These are phyloP conservation scores for Malassezia brasiliensis DNA, from an alignment of 1,284 basidiomycete species.

Conservation along the genomic window DNA sequence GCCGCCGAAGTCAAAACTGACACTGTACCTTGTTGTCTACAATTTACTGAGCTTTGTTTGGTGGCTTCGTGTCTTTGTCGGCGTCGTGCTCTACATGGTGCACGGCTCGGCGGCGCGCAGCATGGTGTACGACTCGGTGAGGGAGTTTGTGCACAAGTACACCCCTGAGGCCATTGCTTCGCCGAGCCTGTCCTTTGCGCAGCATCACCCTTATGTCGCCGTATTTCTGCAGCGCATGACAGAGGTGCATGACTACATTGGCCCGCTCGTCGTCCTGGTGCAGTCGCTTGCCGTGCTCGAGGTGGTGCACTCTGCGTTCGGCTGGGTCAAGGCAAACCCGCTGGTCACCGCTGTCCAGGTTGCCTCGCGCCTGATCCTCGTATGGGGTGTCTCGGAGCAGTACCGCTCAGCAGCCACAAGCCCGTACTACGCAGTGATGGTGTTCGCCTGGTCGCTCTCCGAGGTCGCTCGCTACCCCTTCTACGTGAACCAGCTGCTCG, in stretches of 20 bases:
- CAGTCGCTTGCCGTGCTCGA: slow-evolving; percentile 39
- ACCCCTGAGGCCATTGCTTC: slow-evolving; percentile 26
- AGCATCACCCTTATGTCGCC: slow-evolving; percentile 23
- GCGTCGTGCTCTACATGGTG: slow-evolving; percentile 5
- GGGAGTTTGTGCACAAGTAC: slow-evolving; percentile 9
- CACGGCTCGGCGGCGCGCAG: slow-evolving; percentile 2
- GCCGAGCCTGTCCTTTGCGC: slow-evolving; percentile 20
- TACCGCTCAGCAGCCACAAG: slow-evolving; percentile 50
- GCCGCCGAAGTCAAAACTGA: neutral
- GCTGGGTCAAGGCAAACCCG: slow-evolving; percentile 76
- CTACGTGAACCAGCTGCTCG: slow-evolving; percentile 63
- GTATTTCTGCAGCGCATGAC: slow-evolving; percentile 27
- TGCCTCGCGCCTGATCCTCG: slow-evolving; percentile 68
- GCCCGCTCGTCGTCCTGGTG: slow-evolving; percentile 28
- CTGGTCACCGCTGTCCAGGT: slow-evolving; percentile 77
- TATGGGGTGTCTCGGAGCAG: slow-evolving; percentile 58
- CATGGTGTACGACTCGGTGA: slow-evolving; percentile 2
- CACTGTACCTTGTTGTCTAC: slow-evolving; percentile 10
- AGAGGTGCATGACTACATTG: slow-evolving; percentile 28
- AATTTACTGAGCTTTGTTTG: slow-evolving; percentile 13
- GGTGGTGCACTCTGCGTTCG: slow-evolving; percentile 62
- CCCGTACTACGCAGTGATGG: slow-evolving; percentile 80
- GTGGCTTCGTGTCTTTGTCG: slow-evolving; percentile 14
- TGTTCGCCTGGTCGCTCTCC: slow-evolving; percentile 83
- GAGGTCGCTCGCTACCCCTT: slow-evolving; percentile 86